A percentile compares a stretch with the other conserved stretches of the same genome.
Evolutionary conservation across 441 rosid genomes (phyloP).

Genomic region (Rhodomyrtus psidioides): DNA sequence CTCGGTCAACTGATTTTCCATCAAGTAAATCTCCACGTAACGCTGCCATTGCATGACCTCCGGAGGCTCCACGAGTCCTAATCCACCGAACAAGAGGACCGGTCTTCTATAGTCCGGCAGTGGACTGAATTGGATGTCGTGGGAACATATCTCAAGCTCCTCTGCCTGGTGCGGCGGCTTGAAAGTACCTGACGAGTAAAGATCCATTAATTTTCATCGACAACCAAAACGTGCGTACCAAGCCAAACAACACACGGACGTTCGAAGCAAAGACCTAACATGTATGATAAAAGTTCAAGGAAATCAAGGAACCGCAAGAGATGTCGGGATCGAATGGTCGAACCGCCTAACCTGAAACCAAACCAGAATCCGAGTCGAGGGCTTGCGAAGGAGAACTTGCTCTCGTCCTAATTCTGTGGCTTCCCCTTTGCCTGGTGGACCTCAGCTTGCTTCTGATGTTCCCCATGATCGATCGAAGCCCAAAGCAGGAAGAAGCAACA

Average conservation of each 20-base stretch:
- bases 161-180: no score
- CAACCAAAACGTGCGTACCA: neutral
- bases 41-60: slow-evolving; percentile 3
- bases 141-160: no score
- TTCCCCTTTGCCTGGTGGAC: neutral
- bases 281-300: no score
- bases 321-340: neutral
- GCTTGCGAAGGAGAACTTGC: neutral
- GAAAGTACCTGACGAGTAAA: neutral
- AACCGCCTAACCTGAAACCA: neutral
- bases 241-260: neutral
- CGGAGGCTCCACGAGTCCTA: neutral
- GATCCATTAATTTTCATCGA: neutral
- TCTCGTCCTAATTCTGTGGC: neutral
- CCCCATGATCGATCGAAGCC: neutral
- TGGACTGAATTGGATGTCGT: no score
- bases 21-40: neutral
- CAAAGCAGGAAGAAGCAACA: no score
- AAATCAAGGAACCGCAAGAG: neutral
- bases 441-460: neutral
- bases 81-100: neutral
- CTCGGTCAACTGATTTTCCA: neutral
- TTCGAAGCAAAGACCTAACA: neutral
- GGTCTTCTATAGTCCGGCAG: neutral
- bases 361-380: neutral